Percentiles rank a stretch among this genome's conserved stretches.
Evolutionary conservation across 306 rosid species (phyloP).

Genomic region (Casuarina cunninghamiana): DNA sequence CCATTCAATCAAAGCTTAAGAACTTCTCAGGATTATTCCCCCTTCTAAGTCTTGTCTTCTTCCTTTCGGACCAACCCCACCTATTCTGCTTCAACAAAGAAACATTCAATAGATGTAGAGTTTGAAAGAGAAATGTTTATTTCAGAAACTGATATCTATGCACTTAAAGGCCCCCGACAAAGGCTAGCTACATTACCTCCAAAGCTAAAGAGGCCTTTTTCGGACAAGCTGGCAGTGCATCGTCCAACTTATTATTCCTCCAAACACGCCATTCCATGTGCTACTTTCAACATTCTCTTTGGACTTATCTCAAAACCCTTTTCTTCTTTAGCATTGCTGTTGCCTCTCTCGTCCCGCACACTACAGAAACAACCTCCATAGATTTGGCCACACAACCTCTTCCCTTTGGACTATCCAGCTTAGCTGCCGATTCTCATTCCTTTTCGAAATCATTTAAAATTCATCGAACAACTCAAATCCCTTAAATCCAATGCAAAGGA

Average conservation of each 20-base stretch:
- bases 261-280: slow-evolving; percentile 83
- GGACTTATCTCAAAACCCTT: slow-evolving; percentile 48
- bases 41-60: slow-evolving; percentile 43
- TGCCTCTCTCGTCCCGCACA: slow-evolving; percentile 45
- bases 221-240: slow-evolving; percentile 59
- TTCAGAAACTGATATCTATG: slow-evolving; percentile 12
- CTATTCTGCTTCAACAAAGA: slow-evolving; percentile 46
- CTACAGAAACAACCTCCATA: slow-evolving; percentile 32
- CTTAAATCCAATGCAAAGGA: slow-evolving; percentile 10
- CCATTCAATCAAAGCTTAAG: slow-evolving; percentile 61
- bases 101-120: slow-evolving; percentile 25
- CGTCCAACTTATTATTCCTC: slow-evolving; percentile 66
- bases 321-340: slow-evolving; percentile 49
- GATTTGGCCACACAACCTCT: slow-evolving; percentile 69
- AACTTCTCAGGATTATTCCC: slow-evolving; percentile 50
- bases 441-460: slow-evolving; percentile 37
- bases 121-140: slow-evolving; percentile 6
- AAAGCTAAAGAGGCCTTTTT: slow-evolving; percentile 36
- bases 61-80: slow-evolving; percentile 47
- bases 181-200: slow-evolving; percentile 33
- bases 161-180: slow-evolving; percentile 34
- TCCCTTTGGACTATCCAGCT: slow-evolving; percentile 67
- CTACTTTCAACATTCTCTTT: slow-evolving; percentile 76
- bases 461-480: slow-evolving; percentile 35
- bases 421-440: slow-evolving; percentile 68